These are phyloP conservation scores for Aspergillus ochraceus DNA, from an alignment of 2,329 filamentous ascomycete species.

Conservation along the genomic window DNA sequence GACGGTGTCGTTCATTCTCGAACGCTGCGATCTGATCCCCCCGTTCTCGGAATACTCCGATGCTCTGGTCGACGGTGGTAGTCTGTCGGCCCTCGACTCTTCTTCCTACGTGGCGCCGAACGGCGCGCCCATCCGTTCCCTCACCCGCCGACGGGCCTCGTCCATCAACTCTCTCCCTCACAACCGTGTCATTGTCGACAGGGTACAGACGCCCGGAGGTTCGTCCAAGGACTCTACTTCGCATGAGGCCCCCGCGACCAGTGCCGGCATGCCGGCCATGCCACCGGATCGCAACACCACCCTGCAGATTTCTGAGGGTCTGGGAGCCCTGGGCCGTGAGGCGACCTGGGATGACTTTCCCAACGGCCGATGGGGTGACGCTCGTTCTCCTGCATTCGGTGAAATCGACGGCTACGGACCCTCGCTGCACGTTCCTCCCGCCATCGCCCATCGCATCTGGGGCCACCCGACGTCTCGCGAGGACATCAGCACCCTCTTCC, in stretches of 20 bases:
- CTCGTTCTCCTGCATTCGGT: slow-evolving; percentile 87
- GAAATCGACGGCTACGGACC: slow-evolving; percentile 98
- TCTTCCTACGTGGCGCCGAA: slow-evolving; percentile 24
- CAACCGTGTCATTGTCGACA: slow-evolving; percentile 82
- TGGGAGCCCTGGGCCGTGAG: slow-evolving; percentile 84
- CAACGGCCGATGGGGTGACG: slow-evolving; percentile 93
- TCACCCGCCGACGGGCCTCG: slow-evolving; percentile 62
- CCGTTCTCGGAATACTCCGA: slow-evolving; percentile 49
- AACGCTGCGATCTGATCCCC: slow-evolving; percentile 81
- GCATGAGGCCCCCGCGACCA: slow-evolving; percentile 71
- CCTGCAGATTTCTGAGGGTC: slow-evolving; percentile 89
- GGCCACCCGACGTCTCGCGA: slow-evolving; percentile 67
- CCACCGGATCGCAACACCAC: slow-evolving; percentile 81
- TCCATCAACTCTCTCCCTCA: slow-evolving; percentile 81
- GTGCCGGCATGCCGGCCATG: slow-evolving; percentile 69
- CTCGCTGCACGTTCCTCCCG: slow-evolving; percentile 86
- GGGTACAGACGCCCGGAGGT: slow-evolving; percentile 37
- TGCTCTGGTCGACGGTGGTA: slow-evolving; percentile 43
- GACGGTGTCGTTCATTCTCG: slow-evolving; percentile 88
- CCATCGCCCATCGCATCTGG: slow-evolving; percentile 82
- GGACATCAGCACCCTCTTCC: slow-evolving; percentile 80
- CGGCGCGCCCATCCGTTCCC: slow-evolving; percentile 32
- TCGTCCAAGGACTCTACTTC: slow-evolving; percentile 38
- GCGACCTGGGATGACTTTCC: slow-evolving; percentile 99
- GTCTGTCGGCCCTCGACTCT: slow-evolving; percentile 23